Evolutionary conservation across 2,329 filamentous ascomycete species (phyloP), one percentile per base, ranked within the genome.

Genomic region (Trichoderma sp.): DNA sequence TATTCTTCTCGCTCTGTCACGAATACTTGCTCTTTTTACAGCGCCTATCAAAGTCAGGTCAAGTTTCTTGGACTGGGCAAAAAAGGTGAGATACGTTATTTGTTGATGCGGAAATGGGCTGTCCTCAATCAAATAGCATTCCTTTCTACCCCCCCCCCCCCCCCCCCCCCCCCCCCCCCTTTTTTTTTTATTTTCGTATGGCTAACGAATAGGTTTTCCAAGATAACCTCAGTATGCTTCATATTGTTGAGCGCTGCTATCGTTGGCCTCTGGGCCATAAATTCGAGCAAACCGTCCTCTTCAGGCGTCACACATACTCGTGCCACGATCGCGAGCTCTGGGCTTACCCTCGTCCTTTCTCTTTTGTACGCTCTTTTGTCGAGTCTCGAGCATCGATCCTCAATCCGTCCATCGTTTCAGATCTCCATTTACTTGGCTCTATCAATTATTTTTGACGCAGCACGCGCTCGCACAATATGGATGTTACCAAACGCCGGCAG

Each of bases 391-490:
- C 67, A 68, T 53, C 63, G 67, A 22, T 53, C 53, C 7, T 70
- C 67, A 5, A 50, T 71, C 15, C 70, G 70, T 6, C 70, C 70
- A 2, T 71, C 71, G 2, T 69, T 69, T 15, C 34, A 71, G 12
- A 54, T 71, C 5, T 70, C 69, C 22, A 56, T 67, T 2, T 71
- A 71, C 32, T 63, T 72, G 12, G 69, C 56, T 1, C 42, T 71
- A 34, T 70, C 71, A 12, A 56, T 70, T 17, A 53, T 71, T 19
- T 63, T 71, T 34, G 70, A 72, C 35, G 56, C 50, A n/a, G 70
- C 71, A 27, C 70, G 70, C 34, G 60, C 68, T 12, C 70, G 70
- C 45, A 72, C 71, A 2, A n/a, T 71, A 27, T 72, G 67, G 68
- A 56, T 72, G 69, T 60, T 67, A 3, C 48, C 27, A n/a, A 65